phyloP scores from a whole-genome alignment of 768 basidiomycete genomes.

The Termitomyces bulborhizus region DNA sequence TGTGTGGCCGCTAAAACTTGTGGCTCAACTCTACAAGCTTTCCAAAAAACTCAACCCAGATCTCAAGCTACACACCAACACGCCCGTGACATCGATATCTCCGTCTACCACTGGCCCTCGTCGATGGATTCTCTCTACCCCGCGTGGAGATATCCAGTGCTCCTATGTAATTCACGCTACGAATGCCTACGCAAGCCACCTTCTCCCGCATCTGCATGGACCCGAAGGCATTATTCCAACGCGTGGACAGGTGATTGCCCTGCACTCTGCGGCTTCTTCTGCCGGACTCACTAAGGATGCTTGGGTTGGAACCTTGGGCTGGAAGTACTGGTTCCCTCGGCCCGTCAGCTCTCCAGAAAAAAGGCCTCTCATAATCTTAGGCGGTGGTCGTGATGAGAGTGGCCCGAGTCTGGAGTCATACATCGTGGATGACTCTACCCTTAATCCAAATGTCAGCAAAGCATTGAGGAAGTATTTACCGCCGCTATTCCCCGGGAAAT shows the following conservation, averaged over 20 bases:
- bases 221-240: conserved; percentile 56
- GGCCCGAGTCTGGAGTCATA: conserved; percentile 43
- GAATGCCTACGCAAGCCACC: conserved; percentile 74
- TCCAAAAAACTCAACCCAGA: conserved; percentile 24
- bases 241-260: conserved; percentile 59
- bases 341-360: conserved; percentile 29
- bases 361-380: conserved; percentile 62
- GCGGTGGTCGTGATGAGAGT: conserved; percentile 53
- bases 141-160: conserved; percentile 58
- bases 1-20: conserved; percentile 79
- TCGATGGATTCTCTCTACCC: conserved; percentile 54
- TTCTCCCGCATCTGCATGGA: conserved; percentile 65
- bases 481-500: conserved; percentile 46
- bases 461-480: conserved; percentile 58
- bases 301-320: conserved; percentile 47
- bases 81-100: conserved; percentile 52
- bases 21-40: conserved; percentile 53
- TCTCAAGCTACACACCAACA: conserved; percentile 64
- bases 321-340: conserved; percentile 84
- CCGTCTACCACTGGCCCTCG: conserved; percentile 14
- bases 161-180: conserved; percentile 77
- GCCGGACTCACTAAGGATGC: conserved; percentile 34
- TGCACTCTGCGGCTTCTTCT: conserved; percentile 29
- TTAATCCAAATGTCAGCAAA: conserved; percentile 41
- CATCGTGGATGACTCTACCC: conserved; percentile 48